These are phyloP conservation scores for Grosmannia serpens DNA, from an alignment of 2,329 filamentous ascomycete species.

Conservation along the genomic window DNA sequence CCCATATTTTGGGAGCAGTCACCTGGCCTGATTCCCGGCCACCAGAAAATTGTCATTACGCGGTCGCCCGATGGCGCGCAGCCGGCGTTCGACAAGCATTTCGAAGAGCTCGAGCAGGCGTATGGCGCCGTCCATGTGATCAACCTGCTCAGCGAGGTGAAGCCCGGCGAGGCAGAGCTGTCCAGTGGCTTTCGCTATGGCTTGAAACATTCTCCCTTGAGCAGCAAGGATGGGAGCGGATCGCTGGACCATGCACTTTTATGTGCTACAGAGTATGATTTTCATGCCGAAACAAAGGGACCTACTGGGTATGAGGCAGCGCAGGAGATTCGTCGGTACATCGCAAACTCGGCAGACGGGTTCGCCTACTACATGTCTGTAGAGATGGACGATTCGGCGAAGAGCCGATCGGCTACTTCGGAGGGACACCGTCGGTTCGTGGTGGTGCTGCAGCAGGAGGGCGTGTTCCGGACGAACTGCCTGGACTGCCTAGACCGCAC, in stretches of 20 bases:
- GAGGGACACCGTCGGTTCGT: conserved; percentile 34
- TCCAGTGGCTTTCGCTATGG: conserved; percentile 70
- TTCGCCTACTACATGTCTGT: conserved; percentile 91
- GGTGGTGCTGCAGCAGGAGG: conserved; percentile 79
- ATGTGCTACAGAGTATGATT: conserved; percentile 81
- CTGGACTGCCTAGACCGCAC: conserved; percentile 92
- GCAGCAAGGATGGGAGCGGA: conserved; percentile 34
- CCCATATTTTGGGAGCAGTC: conserved; percentile 97
- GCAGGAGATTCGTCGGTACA: conserved; percentile 67
- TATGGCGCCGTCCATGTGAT: conserved; percentile 90
- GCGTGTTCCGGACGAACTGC: conserved; percentile 93
- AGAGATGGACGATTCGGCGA: conserved; percentile 46
- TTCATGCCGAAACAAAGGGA: conserved; percentile 85
- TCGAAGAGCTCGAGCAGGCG: conserved; percentile 69
- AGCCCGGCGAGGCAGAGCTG: conserved; percentile 75
- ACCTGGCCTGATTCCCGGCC: conserved; percentile 74
- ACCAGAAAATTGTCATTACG: conserved; percentile 89
- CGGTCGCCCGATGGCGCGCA: conserved; percentile 83
- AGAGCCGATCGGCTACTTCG: conserved; percentile 12
- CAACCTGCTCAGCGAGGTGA: conserved; percentile 85
- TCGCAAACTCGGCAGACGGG: conserved; percentile 66
- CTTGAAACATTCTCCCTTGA: conserved; percentile 62
- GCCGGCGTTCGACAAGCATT: conserved; percentile 91
- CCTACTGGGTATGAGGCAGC: conserved; percentile 83
- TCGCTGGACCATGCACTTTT: conserved; percentile 62